Evolutionary conservation across 352 stramenopile species (phyloP), one percentile per base, ranked within the genome.

Genomic region (Pythium sp.): DNA sequence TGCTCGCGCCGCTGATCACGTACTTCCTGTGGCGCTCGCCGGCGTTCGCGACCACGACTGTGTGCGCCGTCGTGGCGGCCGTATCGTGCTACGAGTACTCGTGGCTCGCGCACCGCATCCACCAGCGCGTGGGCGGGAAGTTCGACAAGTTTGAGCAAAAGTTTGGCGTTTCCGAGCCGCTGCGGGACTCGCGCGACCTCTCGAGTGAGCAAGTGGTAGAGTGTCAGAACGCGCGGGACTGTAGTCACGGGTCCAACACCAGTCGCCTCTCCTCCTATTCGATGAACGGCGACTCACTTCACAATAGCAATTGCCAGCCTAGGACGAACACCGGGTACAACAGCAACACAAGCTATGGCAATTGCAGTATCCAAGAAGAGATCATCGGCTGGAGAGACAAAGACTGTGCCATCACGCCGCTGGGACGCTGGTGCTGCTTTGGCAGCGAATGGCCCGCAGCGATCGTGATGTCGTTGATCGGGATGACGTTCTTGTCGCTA

Each of bases 51-150:
- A 91, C 83, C 20, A 78, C 81, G 7, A 89, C 80, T 0, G 79
- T 91, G n/a, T 91, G 83, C 75, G 80, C 74, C 55, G 83, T 87
- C 32, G 72, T 91, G 59, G 80, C 76, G 57, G 86, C 73, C 43
- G 74, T 82, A 0, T 90, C 78, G 67, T 83, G 72, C 41, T 93
- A 90, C 72, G 86, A 93, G 70, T 93, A 86, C 67, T 74, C 86
- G 61, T 93, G 86, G 71, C 72, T 93, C 36, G 73, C 83, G 3
- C 79, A 88, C 62, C 72, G 86, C 54, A 92, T 93, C 60, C 79
- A 85, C 8, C 69, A 77, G 54, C 72, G 82, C 12, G 24, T 91
- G 6, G 60, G 89, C 18, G 72, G 72, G 20, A 47, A 62, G 43
- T 65, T 83, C 28, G 62, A 71, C 9, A 64, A 62, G 0, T 65